These are phyloP conservation scores for Corylus americana DNA, from an alignment of 306 rosid genomes.

Conservation along the genomic window DNA sequence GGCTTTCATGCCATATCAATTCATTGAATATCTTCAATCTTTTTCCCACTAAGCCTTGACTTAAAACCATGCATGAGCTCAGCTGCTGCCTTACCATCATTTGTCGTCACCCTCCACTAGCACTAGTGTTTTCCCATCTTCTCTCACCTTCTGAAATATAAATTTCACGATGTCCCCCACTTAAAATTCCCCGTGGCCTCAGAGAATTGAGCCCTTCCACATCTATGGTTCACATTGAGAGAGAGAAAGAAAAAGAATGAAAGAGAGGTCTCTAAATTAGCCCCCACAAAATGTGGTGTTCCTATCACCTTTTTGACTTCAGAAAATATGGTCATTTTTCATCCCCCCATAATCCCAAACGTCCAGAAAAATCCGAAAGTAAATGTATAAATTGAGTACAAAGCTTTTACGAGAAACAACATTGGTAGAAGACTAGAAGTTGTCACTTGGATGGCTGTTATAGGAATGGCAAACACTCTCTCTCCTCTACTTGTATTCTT, in stretches of 20 bases:
- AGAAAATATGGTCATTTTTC: slow-evolving; percentile 15
- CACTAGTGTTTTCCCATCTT: slow-evolving; percentile 36
- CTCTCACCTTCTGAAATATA: slow-evolving; percentile 24
- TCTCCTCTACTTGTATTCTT: slow-evolving; percentile 56
- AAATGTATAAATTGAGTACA: slow-evolving; percentile 53
- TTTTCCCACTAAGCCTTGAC: slow-evolving; percentile 60
- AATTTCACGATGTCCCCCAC: slow-evolving; percentile 13
- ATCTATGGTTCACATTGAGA: slow-evolving; percentile 28
- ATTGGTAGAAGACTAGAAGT: background rate
- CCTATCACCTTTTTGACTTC: slow-evolving; percentile 56
- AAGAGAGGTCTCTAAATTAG: slow-evolving; percentile 15
- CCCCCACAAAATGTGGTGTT: slow-evolving; percentile 37
- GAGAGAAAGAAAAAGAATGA: background rate
- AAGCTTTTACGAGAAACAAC: slow-evolving; percentile 24
- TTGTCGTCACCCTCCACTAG: slow-evolving; percentile 64
- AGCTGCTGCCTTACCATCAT: slow-evolving; percentile 31
- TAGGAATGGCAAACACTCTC: slow-evolving; percentile 44
- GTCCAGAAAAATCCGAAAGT: slow-evolving; percentile 16
- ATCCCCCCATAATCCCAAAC: slow-evolving; percentile 19
- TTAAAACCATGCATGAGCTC: slow-evolving; percentile 33
- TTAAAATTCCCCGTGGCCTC: slow-evolving; percentile 10
- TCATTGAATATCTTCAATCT: slow-evolving; percentile 30
- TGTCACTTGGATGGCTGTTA: slow-evolving; percentile 23
- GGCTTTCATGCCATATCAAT: slow-evolving; percentile 13
- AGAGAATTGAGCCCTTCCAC: slow-evolving; percentile 23